These are phyloP conservation scores for Bruguiera sexangula DNA, from an alignment of 345 rosid species.

Conservation along the genomic window DNA sequence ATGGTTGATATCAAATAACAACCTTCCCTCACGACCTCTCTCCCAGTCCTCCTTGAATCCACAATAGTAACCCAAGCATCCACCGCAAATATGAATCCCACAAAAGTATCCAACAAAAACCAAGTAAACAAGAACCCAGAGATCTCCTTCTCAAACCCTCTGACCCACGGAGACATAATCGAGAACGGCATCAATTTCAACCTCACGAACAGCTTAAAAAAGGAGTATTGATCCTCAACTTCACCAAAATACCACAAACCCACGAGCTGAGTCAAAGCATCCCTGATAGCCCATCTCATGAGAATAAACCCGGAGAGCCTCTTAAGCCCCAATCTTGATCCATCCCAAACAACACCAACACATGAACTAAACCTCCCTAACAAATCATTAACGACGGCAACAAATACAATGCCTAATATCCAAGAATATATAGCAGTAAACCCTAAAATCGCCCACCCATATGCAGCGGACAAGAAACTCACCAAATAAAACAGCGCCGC, in stretches of 20 bases:
- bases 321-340: constrained; percentile 73
- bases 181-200: constrained; percentile 91
- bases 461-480: constrained; percentile 76
- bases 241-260: constrained; percentile 90
- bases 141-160: constrained; percentile 79
- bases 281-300: constrained; percentile 93
- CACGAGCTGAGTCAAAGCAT: constrained; percentile 75
- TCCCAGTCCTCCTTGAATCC: constrained; percentile 76
- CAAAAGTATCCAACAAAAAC: constrained; percentile 70
- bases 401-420: constrained; percentile 68
- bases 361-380: constrained; percentile 56
- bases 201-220: constrained; percentile 79
- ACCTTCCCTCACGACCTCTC: constrained; percentile 90
- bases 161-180: constrained; percentile 73
- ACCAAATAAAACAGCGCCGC: constrained; percentile 65
- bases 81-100: constrained; percentile 62
- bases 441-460: constrained; percentile 91
- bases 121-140: constrained; percentile 80
- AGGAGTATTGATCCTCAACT: constrained; percentile 80
- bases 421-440: constrained; percentile 78
- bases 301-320: constrained; percentile 76
- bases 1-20: constrained; percentile 61
- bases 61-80: constrained; percentile 85
- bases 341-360: constrained; percentile 56
- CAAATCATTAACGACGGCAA: constrained; percentile 63